Conservation (phyloP, 2,329 filamentous ascomycete genomes). For the Trichoderma sp. region DNA sequence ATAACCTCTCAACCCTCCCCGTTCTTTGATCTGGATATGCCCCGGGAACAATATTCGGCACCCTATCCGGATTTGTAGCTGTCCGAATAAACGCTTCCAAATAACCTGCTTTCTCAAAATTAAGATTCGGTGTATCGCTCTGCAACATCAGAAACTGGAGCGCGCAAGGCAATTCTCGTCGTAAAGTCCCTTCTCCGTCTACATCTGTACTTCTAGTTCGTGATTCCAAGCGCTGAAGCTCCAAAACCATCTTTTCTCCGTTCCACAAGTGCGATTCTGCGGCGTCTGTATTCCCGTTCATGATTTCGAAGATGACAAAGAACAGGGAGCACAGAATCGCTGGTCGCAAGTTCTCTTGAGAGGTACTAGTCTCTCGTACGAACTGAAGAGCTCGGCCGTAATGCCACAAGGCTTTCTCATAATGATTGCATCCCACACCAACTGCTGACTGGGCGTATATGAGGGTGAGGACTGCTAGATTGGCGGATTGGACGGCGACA, state of each 20-base stretch:
- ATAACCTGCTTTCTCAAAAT: constrained; percentile 1
- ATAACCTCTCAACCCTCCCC: neutral
- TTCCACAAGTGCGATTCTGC: constrained; percentile 37
- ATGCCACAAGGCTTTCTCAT: constrained; percentile 33
- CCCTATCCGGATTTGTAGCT: constrained; percentile 3
- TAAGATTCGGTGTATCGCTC: constrained; percentile 13
- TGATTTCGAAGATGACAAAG: constrained; percentile 38
- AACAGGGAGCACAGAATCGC: constrained; percentile 38
- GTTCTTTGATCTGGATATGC: neutral
- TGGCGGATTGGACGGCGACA: constrained; percentile 36
- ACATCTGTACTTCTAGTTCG: neutral
- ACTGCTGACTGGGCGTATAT: constrained; percentile 26
- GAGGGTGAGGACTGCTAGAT: constrained; percentile 37
- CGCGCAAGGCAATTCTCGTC: constrained; percentile 23
- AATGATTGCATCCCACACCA: constrained; percentile 25
- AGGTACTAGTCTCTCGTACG: constrained; percentile 25
- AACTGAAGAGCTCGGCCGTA: constrained; percentile 35
- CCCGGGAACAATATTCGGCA: neutral
- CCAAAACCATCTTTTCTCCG: constrained; percentile 37
- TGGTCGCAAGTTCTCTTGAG: constrained; percentile 25
- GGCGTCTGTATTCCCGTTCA: constrained; percentile 36
- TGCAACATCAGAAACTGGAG: constrained; percentile 26
- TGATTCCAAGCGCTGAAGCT: constrained; percentile 26
- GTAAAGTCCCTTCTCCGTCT: constrained; percentile 8
- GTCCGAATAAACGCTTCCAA: constrained; percentile 11